Evolutionary conservation across 768 basidiomycete genomes (phyloP), one percentile per base, ranked within the genome.

Genomic region (Mycena galopus): DNA sequence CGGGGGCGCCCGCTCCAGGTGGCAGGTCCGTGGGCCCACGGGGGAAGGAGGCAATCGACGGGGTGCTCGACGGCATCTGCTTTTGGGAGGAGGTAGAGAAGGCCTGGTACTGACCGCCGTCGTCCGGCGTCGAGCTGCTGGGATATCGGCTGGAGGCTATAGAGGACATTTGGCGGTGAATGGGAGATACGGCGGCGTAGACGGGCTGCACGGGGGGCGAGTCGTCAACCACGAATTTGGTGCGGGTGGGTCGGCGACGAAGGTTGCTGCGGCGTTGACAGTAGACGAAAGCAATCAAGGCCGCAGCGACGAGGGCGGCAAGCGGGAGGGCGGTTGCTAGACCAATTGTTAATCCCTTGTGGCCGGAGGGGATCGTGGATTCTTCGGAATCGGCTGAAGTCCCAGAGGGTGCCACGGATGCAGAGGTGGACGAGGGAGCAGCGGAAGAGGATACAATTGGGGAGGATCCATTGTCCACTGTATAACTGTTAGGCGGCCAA

Each of bases 311-410:
- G 44, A 47, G 44, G 17, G 44, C 44, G 19, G 44, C 44, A 11
- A 47, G 44, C 7, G 44, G 44, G 21, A 47, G 44, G 44, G 55
- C 55, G 3, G 55, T 56, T 1, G 55, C 55, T 19, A 56, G 32
- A 9, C 55, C 55, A 11, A 56, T 56, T n/a, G 55, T 56, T n/a
- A 56, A 56, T 56, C 55, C 55, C 14, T 56, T 56, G 30, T 56
- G 55, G 30, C 9, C 23, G 23, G 32, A 32, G 30, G 55, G 30
- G 7, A 57, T 19, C 4, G 30, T 30, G 10, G 55, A 32, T 4
- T 14, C 21, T 10, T 9, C 55, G 4, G 29, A 29, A 32, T 17
- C 21, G 8, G 44, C 44, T 8, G 44, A 19, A n/a, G 21, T 47
- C 7, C 21, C 44, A 21, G 55, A 57, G 6, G 55, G 19, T 3